Conservation (phyloP, 2,329 filamentous ascomycete species). For the Aureobasidium melanogenum region DNA sequence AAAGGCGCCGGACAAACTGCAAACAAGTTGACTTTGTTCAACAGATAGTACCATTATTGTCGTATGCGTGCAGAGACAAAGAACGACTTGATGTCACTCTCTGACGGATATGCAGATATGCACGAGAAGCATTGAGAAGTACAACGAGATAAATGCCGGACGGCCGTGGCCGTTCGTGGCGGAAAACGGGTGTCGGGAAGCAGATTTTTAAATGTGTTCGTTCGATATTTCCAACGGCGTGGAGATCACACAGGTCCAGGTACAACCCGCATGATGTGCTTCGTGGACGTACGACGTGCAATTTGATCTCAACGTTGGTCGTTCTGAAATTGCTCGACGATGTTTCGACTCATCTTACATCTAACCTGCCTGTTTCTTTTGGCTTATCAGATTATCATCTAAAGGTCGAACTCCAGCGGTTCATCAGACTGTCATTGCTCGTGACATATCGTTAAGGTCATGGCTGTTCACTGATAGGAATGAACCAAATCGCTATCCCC, state of each 20-base stretch:
- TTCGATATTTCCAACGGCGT: conserved; percentile 3
- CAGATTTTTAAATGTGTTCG: not conserved
- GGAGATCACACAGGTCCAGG: conserved; percentile 1
- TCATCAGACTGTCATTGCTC: not conserved
- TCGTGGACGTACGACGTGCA: not conserved
- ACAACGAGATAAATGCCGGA: not conserved
- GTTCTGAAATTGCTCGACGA: not conserved
- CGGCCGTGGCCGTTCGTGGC: conserved; percentile 3
- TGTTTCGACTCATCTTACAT: not conserved
- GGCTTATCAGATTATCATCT: not conserved
- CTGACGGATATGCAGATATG: not conserved
- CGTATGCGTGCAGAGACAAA: not conserved
- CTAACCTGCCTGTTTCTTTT: not conserved
- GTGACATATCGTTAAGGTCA: not conserved
- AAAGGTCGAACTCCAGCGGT: not conserved
- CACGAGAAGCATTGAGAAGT: not conserved
- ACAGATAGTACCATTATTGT: not conserved
- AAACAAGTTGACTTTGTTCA: not conserved
- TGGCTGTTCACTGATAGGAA: not conserved
- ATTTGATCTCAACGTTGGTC: not conserved
- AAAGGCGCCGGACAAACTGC: no score
- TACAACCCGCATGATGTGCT: not conserved
- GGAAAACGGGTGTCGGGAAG: not conserved
- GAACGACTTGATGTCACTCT: not conserved
- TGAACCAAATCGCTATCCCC: not conserved